Base-by-base conservation (phyloP, 2,329 filamentous ascomycete genomes). In the Drechslerella dactyloides region DNA sequence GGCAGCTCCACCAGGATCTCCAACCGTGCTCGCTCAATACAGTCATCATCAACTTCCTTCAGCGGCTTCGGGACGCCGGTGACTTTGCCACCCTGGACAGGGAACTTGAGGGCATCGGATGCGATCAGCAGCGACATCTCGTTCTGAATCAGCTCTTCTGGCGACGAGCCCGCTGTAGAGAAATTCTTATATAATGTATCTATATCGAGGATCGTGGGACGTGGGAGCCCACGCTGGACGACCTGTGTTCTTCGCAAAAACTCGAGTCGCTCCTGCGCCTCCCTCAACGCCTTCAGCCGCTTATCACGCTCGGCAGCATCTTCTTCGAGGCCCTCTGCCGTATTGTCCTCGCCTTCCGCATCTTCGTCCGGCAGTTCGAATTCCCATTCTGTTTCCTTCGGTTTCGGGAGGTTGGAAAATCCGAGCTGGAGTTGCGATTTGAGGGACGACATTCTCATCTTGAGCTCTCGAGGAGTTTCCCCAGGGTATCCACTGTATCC, bases 321-420 rank as follows among this genome's bases (percentile, higher is more conserved):
- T 78, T 89, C 87, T 76, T 76, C 75, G 17, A 73, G 56, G 17
- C 73, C 62, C n/a, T 75, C 74, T 21, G 72, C 69, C 7, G 33
- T 30, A 1, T 44, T 46, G n/a, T 50, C 40, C 23, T 64, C 70
- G 2, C 62, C 73, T 19, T 74, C 73, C 50, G 69, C 69, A 13
- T 69, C 75, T 76, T 85, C 84, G 70, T 86, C 85, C n/a, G 81
- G 82, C 6, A 84, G 77, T 57, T 87, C 83, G 51, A 97, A 86
- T 75, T 97, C 94, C 89, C 91, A 97, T 75, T 97, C 93, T 0
- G 87, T 89, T 77, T 96, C 91, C 78, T 96, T 97, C 0, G 94
- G 94, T 77, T 90, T 96, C 0, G 94, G 94, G 15, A 99, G 83
- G 21, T 90, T 87, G 2, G 91, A 85, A n/a, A 99, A 85, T 46